Conservation (phyloP, 352 stramenopile genomes). For the Phytophthora boehmeriae region DNA sequence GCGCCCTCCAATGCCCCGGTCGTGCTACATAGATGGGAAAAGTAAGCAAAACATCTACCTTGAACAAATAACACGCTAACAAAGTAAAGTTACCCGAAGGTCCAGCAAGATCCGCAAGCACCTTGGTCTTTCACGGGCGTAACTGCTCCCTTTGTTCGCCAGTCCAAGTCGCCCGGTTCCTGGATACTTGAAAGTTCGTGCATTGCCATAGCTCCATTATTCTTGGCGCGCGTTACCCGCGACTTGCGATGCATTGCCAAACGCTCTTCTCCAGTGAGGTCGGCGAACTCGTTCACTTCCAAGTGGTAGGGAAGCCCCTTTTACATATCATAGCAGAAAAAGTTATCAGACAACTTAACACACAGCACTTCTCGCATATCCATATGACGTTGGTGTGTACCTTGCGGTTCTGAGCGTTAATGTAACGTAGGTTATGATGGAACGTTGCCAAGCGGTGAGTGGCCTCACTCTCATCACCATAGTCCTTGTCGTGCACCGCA, state of each 20-base stretch:
- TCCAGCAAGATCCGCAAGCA: constrained; percentile 93
- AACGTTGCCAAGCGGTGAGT: constrained; percentile 66
- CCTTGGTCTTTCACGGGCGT: constrained; percentile 93
- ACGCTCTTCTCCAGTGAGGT: constrained; percentile 78
- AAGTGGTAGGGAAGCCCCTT: constrained; percentile 82
- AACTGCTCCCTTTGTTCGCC: constrained; percentile 85
- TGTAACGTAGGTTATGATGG: constrained; percentile 85
- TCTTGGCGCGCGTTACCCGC: constrained; percentile 49
- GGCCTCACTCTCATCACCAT: constrained; percentile 51
- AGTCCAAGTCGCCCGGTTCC: constrained; percentile 82
- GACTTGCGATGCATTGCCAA: constrained; percentile 49
- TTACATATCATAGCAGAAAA: constrained; percentile 2
- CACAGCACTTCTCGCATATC: neutral
- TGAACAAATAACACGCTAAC: constrained; percentile 1
- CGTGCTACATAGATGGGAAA: constrained; percentile 46
- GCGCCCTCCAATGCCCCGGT: constrained; percentile 82
- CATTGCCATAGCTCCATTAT: constrained; percentile 64
- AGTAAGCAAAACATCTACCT: neutral
- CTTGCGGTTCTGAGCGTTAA: constrained; percentile 87
- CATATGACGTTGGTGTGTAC: constrained; percentile 22
- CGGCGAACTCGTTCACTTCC: constrained; percentile 83
- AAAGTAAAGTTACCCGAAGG: constrained; percentile 66
- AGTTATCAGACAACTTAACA: neutral
- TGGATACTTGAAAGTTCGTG: constrained; percentile 47
- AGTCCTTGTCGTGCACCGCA: constrained; percentile 61